A percentile compares a stretch with the other conserved stretches of the same genome.
phyloP scores from a whole-genome alignment of 371 early-diverging fungal genomes.

The Apophysomyces sp. region DNA sequence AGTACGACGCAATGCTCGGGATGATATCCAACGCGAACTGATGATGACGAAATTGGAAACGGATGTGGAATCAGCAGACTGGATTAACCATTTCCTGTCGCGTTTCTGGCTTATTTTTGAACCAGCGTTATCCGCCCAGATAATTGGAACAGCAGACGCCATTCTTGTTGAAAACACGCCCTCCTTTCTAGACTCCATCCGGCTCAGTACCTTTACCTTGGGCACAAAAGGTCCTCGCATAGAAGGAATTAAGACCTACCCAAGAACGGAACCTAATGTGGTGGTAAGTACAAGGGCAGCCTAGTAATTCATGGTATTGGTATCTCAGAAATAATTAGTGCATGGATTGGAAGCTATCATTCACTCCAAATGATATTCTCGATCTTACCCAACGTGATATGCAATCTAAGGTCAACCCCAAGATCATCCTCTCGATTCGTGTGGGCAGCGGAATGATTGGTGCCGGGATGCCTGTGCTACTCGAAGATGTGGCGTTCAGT shows the following conservation, averaged over 20 bases:
- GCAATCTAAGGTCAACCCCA: conserved; percentile 76
- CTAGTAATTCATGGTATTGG: neutral
- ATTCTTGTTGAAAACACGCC: conserved; percentile 78
- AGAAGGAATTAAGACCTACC: conserved; percentile 76
- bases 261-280: conserved; percentile 74
- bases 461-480: conserved; percentile 87
- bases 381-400: conserved; percentile 64
- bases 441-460: conserved; percentile 85
- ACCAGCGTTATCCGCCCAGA: conserved; percentile 76
- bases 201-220: conserved; percentile 90
- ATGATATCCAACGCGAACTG: conserved; percentile 67
- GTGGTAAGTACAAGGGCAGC: conserved; percentile 47
- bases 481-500: conserved; percentile 88
- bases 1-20: conserved; percentile 61
- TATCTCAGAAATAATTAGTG: conserved; percentile 9
- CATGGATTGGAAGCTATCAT: conserved; percentile 75
- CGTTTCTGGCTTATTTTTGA: conserved; percentile 94
- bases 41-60: conserved; percentile 44
- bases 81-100: conserved; percentile 91
- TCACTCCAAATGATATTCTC: conserved; percentile 74
- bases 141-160: conserved; percentile 71
- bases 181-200: conserved; percentile 84
- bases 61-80: conserved; percentile 86
- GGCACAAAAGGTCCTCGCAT: conserved; percentile 94
- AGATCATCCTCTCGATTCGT: conserved; percentile 88